phyloP scores from a whole-genome alignment of 805 yeast species.

The Ogataea populi-albae region DNA sequence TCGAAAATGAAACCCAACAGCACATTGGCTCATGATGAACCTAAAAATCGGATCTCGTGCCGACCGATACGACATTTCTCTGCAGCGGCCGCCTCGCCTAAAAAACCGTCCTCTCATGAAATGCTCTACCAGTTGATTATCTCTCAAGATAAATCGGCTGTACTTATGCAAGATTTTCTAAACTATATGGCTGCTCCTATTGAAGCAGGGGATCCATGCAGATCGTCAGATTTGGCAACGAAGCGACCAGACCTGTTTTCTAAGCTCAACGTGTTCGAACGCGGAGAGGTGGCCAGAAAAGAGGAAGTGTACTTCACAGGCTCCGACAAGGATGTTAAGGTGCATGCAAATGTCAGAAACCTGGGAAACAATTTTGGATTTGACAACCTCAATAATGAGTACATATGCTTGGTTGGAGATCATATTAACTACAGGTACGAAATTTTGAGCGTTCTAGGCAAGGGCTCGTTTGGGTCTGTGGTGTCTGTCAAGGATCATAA shows the following conservation, averaged over 20 bases:
- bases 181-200: background rate
- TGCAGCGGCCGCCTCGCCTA: background rate
- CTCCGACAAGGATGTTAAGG: constrained; percentile 18
- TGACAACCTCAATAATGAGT: constrained; percentile 68
- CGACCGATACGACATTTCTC: too few species aligned
- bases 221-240: constrained; percentile 17
- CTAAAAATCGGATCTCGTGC: too few species aligned
- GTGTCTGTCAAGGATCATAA: constrained; percentile 67
- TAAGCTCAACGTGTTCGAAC: constrained; percentile 51
- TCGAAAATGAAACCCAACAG: constrained; percentile 1
- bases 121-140: background rate
- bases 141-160: constrained; percentile 5
- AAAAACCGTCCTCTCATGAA: background rate
- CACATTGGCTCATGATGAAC: constrained; percentile 2
- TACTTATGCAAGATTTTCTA: constrained; percentile 8
- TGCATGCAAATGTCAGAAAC: constrained; percentile 37
- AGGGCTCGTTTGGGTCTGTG: constrained; percentile 83
- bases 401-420: constrained; percentile 53
- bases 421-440: constrained; percentile 77
- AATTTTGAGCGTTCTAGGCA: constrained; percentile 57
- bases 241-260: constrained; percentile 21
- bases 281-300: constrained; percentile 55
- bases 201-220: constrained; percentile 5
- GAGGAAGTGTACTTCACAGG: constrained; percentile 53
- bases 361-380: constrained; percentile 58